These are phyloP conservation scores for Eutrema yunnanense DNA, from an alignment of 345 rosid genomes.

Conservation along the genomic window DNA sequence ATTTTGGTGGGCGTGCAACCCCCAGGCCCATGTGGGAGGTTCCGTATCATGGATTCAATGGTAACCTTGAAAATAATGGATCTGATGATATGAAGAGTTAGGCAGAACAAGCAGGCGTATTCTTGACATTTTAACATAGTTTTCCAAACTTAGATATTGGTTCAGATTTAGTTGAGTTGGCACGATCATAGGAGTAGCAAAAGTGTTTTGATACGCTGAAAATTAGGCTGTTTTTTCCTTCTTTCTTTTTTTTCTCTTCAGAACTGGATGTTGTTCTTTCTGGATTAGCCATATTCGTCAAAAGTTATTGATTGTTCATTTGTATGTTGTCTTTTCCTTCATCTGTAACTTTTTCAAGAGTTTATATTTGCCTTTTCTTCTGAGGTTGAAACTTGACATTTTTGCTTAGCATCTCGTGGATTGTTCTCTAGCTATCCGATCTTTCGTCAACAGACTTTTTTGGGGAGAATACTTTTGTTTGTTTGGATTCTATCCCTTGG, in stretches of 20 bases:
- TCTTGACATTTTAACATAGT: constrained; percentile 18
- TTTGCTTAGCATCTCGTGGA: not conserved
- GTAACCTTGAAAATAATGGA: constrained; percentile 52
- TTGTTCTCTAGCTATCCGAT: not conserved
- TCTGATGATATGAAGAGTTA: constrained; percentile 57
- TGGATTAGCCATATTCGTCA: constrained; percentile 17
- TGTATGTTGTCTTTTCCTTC: not conserved
- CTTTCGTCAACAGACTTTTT: not conserved
- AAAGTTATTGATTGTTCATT: constrained; percentile 12
- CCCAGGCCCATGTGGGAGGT: constrained; percentile 78
- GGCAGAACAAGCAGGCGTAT: constrained; percentile 24
- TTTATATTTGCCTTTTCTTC: not conserved
- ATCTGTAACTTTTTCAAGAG: not conserved
- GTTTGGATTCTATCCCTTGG: not conserved
- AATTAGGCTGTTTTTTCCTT: constrained; percentile 10
- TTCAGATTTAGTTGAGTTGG: constrained; percentile 4
- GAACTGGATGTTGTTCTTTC: not conserved
- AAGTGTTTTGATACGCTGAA: constrained; percentile 6
- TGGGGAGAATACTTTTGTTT: not conserved
- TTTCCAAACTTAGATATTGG: constrained; percentile 12
- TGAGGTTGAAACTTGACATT: not conserved
- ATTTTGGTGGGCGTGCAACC: constrained; percentile 59
- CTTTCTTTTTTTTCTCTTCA: constrained; percentile 12
- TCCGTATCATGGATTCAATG: constrained; percentile 66
- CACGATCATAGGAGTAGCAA: constrained; percentile 26